Evolutionary conservation across 139 green algal species (phyloP).

Genomic region (Picochlorum costavermella): DNA sequence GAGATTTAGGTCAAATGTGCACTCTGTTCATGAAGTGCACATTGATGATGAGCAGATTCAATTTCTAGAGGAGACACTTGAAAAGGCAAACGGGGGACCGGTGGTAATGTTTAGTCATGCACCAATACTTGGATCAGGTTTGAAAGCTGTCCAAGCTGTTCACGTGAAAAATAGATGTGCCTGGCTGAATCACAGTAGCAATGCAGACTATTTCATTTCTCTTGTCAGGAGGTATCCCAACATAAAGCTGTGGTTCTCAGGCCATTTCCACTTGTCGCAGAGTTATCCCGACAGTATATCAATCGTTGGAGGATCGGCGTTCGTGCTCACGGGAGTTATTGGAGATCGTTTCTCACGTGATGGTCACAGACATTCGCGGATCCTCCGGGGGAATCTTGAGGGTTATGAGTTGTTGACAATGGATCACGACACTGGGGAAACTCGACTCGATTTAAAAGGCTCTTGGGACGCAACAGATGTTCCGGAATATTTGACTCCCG

Average conservation of each 20-base stretch:
- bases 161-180: constrained; percentile 80
- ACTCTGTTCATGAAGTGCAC: constrained; percentile 36
- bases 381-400: constrained; percentile 28
- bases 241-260: constrained; percentile 63
- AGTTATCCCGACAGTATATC: constrained; percentile 63
- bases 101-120: constrained; percentile 70
- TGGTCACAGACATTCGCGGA: constrained; percentile 36
- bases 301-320: constrained; percentile 48
- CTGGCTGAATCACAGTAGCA: constrained; percentile 47
- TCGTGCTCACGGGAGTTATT: constrained; percentile 77
- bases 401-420: constrained; percentile 62
- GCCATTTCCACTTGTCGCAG: constrained; percentile 70
- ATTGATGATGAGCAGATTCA: constrained; percentile 66
- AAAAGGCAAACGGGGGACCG: constrained; percentile 20
- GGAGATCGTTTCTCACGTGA: constrained; percentile 63
- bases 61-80: constrained; percentile 52
- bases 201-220: constrained; percentile 49
- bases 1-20: constrained; percentile 36
- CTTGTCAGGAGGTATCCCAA: constrained; percentile 50
- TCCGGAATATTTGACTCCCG: constrained; percentile 35
- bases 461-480: constrained; percentile 22
- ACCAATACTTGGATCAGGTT: constrained; percentile 60
- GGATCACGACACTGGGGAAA: constrained; percentile 49
- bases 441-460: constrained; percentile 50
- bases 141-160: constrained; percentile 66